Percentiles rank a stretch among this genome's conserved stretches.
Evolutionary conservation across 1,284 basidiomycete genomes (phyloP).

Genomic region (Vanrija humicola): DNA sequence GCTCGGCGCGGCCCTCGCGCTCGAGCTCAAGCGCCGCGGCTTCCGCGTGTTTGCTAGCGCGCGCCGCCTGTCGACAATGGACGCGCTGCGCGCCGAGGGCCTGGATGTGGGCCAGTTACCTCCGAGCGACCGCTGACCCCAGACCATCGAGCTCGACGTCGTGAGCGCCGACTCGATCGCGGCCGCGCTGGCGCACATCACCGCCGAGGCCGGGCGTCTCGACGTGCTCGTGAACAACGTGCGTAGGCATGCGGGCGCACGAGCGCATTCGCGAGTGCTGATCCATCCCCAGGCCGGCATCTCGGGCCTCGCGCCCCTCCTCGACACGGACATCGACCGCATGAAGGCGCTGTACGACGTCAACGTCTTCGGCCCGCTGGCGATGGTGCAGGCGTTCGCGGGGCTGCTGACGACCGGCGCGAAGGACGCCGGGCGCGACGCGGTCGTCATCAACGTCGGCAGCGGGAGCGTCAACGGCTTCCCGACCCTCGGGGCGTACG

Average conservation of each 20-base stretch:
- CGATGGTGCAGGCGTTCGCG: conserved; percentile 18
- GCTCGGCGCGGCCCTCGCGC: conserved; percentile 9
- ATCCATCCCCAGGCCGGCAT: background rate
- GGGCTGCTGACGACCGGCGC: conserved; percentile 3
- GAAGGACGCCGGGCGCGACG: background rate
- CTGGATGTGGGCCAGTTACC: background rate
- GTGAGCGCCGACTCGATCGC: conserved; percentile 3
- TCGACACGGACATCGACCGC: conserved; percentile 3
- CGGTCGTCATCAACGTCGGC: conserved; percentile 23
- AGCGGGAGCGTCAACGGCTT: conserved; percentile 6
- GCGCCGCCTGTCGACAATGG: conserved; percentile 7
- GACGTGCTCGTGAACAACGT: conserved; percentile 24
- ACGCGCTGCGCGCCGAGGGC: conserved; percentile 1
- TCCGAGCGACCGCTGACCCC: background rate
- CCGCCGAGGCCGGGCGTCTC: conserved; percentile 6
- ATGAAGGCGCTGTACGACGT: conserved; percentile 18
- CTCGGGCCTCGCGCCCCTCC: background rate
- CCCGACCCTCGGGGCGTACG: conserved; percentile 19
- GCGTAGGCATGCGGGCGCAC: too few species aligned
- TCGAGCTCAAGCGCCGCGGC: conserved; percentile 12
- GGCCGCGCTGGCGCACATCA: conserved; percentile 2
- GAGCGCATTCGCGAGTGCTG: too few species aligned
- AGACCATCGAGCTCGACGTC: conserved; percentile 17
- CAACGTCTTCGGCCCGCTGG: conserved; percentile 20
- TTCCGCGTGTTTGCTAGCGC: conserved; percentile 14